Evolutionary conservation across 306 rosid genomes (phyloP), one percentile per base, ranked within the genome.

Genomic region (Lagenaria siceraria): DNA sequence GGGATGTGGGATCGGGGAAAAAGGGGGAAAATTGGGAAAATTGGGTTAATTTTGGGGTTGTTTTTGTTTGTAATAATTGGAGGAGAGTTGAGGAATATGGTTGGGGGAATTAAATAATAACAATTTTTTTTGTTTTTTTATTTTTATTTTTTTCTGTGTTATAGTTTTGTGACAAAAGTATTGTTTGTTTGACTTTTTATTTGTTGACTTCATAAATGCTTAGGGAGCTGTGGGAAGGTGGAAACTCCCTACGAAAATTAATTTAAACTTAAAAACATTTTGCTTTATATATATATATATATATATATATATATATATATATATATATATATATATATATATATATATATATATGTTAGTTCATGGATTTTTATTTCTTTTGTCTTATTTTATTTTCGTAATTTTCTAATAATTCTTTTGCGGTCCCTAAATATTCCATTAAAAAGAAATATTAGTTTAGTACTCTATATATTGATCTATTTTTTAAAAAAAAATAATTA

Each of bases 101-200:
- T 70, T 71, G 76, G 56, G 75, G 31, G 31, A 71, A 40, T 71
- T 43, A 71, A 69, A 71, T 71, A 71, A 69, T 69, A 70, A 46
- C 10, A 14, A 6, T 24, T 10, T 2, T 43, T 69, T 17, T 12
- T 25, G 24, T 24, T 25, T 8, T 29, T 63, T 33, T 18, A 13
- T 25, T 27, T 3, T 64, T 33, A 8, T n/a, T 24, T 24, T 58
- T 59, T 58, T 56, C 0, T n/a, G 29, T 21, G 12, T 2, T 3
- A 19, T 21, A 65, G 72, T 72, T 72, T 48, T 49, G 61, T 18
- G 42, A 72, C 60, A 48, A 72, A 72, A 46, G 24, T 72, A 49
- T 72, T 72, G 61, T 51, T 72, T 72, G 42, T 51, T 49, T 72
- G 77, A 72, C 77, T 72, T 72, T 72, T 5, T 14, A 43, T 48